Evolutionary conservation across 1,284 basidiomycete genomes (phyloP).

Genomic region (Hymenochaete sp.): DNA sequence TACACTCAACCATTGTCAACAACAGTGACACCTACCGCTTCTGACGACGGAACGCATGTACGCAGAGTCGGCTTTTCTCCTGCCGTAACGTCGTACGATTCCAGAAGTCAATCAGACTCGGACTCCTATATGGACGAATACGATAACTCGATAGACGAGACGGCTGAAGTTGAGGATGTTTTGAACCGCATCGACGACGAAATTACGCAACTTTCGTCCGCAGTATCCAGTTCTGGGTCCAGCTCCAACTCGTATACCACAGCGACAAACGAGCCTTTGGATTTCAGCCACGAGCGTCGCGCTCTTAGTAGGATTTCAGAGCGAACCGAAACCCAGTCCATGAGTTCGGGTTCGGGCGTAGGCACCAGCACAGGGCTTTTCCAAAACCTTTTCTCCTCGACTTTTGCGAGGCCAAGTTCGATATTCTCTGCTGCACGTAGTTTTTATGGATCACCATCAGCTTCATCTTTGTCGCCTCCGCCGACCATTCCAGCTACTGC

Average conservation of each 20-base stretch:
- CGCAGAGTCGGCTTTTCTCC: constrained; percentile 37
- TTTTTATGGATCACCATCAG: constrained; percentile 11
- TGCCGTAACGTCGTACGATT: constrained; percentile 22
- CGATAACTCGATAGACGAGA: constrained; percentile 38
- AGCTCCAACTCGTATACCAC: not conserved
- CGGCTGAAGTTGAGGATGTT: constrained; percentile 56
- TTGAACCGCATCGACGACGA: constrained; percentile 58
- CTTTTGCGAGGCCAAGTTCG: constrained; percentile 9
- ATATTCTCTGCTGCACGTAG: constrained; percentile 14
- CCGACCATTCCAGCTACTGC: constrained; percentile 3
- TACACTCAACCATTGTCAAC: not conserved
- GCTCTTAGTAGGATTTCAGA: constrained; percentile 54
- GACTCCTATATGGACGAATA: constrained; percentile 32
- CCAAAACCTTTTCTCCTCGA: constrained; percentile 12
- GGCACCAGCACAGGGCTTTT: constrained; percentile 8
- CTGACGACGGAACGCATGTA: constrained; percentile 33
- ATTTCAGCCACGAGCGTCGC: constrained; percentile 31
- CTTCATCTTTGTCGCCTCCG: constrained; percentile 12
- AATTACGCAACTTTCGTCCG: constrained; percentile 36
- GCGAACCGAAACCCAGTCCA: constrained; percentile 20
- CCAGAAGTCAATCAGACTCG: constrained; percentile 11
- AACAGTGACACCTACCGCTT: constrained; percentile 24
- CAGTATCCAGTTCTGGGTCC: constrained; percentile 24
- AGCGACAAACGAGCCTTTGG: constrained; percentile 24
- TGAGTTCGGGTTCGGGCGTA: constrained; percentile 4